Base-by-base conservation (phyloP, 148 eudicot genomes). In the Gaultheria prostrata region DNA sequence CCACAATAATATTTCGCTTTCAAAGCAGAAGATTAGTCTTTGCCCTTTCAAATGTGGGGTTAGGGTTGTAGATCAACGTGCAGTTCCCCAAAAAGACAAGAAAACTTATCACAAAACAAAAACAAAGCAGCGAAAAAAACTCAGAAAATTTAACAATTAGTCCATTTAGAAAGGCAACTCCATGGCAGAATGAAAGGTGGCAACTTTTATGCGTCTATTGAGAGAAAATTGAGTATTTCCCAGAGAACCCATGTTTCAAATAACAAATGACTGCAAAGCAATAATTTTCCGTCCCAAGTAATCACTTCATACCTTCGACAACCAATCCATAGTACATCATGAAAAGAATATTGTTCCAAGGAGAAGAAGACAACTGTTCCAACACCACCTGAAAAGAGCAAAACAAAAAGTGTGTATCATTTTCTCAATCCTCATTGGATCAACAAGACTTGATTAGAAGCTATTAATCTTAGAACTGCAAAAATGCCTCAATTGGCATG, bases 341-440 rank as follows among this genome's bases (percentile, higher is more conserved):
- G 87, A 92, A 92, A 71, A 88, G 75, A 70, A 91, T n/a, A 86
- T 91, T 91, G 89, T 92, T 92, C 91, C 91, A 91, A 80, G 95
- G 95, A 83, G 93, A 89, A 17, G 87, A 65, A 10, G 90, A 87
- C 82, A 92, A 83, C 33, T 92, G 95, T 85, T 92, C 95, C 91
- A 92, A 50, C 72, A 91, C 11, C 3, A 92, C 95, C 95, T 92
- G 28, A 26, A 45, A 10, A 53, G 43, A 39, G n/a, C 8, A 76
- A 20, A 77, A 24, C 51, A 6, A 33, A 28, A n/a, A 32, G 11
- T 2, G 20, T 75, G 5, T 35, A 32, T n/a, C 35, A 10, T 54
- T 57, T 35, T 30, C 74, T 28, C 49, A 70, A 82, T 15, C 83
- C 43, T 28, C 56, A 28, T 13, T 6, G 56, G 1, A 26, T 10